These are phyloP conservation scores for Aristolochia contorta DNA, from an alignment of 164 flowering plant genomes.

Conservation along the genomic window DNA sequence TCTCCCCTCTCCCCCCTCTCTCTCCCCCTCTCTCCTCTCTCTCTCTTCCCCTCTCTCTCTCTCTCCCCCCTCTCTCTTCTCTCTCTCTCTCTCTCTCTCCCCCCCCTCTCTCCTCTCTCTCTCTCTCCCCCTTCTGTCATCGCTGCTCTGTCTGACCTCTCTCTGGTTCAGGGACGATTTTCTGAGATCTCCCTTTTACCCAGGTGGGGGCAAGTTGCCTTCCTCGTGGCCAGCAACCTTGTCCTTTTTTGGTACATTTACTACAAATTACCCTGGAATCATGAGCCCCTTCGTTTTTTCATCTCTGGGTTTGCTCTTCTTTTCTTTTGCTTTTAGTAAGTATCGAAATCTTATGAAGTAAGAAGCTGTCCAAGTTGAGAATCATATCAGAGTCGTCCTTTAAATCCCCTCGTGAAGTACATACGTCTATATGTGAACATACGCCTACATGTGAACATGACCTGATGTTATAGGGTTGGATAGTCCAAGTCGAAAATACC, in stretches of 20 bases:
- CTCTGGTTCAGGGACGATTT: conserved; percentile 1
- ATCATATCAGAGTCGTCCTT: too few relatives aligned
- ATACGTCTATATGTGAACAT: too few relatives aligned
- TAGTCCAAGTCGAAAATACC: too few relatives aligned
- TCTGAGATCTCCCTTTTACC: conserved; percentile 16
- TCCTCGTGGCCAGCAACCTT: conserved; percentile 14
- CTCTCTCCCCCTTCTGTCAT: neutral
- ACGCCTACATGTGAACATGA: too few relatives aligned
- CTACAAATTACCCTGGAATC: neutral
- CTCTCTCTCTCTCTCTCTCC: neutral
- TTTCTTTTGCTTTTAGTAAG: too few relatives aligned
- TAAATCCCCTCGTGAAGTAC: too few relatives aligned
- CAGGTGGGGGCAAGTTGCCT: conserved; percentile 18
- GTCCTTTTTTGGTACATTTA: neutral
- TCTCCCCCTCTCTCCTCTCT: neutral
- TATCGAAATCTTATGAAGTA: too few relatives aligned
- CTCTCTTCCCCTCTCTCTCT: neutral
- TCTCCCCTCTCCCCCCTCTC: neutral
- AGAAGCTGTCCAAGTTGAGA: too few relatives aligned
- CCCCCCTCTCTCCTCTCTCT: neutral
- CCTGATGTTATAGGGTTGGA: too few relatives aligned
- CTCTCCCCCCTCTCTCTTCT: neutral
- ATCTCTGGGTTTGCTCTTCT: too few relatives aligned
- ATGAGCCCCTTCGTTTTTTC: too few relatives aligned
- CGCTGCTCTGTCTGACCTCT: neutral